Conservation (phyloP, 2,329 filamentous ascomycete genomes). For the Waltergamsia citrina region DNA sequence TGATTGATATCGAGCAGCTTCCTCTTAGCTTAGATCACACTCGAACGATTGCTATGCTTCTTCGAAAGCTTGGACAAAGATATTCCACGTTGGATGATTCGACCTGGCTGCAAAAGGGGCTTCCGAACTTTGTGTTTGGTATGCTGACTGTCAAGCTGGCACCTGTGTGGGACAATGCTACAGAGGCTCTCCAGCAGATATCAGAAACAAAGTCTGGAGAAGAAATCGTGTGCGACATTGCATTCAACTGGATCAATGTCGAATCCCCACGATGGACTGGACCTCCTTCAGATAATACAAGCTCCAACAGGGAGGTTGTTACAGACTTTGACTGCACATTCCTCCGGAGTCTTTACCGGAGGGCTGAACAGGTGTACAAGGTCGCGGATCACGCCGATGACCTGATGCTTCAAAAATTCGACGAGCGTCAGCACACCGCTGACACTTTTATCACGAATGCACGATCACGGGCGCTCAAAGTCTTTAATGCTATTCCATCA, state of each 20-base stretch:
- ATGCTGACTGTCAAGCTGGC: slow-evolving; percentile 78
- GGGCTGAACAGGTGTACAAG: slow-evolving; percentile 40
- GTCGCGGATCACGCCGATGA: slow-evolving; percentile 43
- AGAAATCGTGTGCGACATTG: slow-evolving; percentile 58
- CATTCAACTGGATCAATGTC: slow-evolving; percentile 67
- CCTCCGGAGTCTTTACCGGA: slow-evolving; percentile 46
- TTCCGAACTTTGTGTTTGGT: slow-evolving; percentile 81
- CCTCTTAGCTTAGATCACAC: slow-evolving; percentile 68
- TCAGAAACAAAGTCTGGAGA: slow-evolving; percentile 63
- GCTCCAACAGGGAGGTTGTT: slow-evolving; percentile 27
- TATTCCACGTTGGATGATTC: slow-evolving; percentile 52
- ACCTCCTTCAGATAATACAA: slow-evolving; percentile 21
- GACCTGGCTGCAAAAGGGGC: slow-evolving; percentile 58
- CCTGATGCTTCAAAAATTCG: slow-evolving; percentile 54
- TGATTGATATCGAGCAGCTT: slow-evolving; percentile 72
- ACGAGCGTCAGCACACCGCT: slow-evolving; percentile 49
- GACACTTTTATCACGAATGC: slow-evolving; percentile 44
- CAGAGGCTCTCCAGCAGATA: slow-evolving; percentile 66
- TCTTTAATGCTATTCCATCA: slow-evolving; percentile 63
- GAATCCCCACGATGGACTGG: slow-evolving; percentile 46
- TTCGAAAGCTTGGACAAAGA: slow-evolving; percentile 62
- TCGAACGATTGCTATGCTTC: slow-evolving; percentile 72
- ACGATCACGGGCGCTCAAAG: slow-evolving; percentile 68
- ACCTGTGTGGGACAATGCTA: slow-evolving; percentile 79
- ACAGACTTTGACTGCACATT: slow-evolving; percentile 85